A percentile compares a stretch with the other conserved stretches of the same genome.
Evolutionary conservation across 2,329 filamentous ascomycete species (phyloP).

Genomic region (Coccinonectria pachysandricola): DNA sequence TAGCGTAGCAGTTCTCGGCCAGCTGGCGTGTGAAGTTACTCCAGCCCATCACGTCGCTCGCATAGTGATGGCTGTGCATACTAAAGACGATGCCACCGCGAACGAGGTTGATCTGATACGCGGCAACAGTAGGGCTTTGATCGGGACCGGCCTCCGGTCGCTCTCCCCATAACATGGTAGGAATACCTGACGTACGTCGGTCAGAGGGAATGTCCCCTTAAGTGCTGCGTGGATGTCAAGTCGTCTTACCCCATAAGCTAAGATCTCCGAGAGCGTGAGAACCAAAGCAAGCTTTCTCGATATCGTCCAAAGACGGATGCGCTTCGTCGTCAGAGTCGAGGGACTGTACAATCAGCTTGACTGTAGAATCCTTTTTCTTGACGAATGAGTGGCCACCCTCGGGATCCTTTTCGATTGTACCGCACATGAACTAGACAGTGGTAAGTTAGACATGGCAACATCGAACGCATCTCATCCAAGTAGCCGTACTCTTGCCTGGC

Average conservation of each 20-base stretch:
- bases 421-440: slow-evolving; percentile 29
- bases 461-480: too few species aligned
- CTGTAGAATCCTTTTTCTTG: slow-evolving; percentile 24
- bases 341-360: slow-evolving; percentile 26
- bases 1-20: slow-evolving; percentile 31
- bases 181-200: too few species aligned
- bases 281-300: slow-evolving; percentile 26
- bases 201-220: too few species aligned
- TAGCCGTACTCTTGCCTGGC: slow-evolving; percentile 25
- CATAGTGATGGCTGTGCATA: slow-evolving; percentile 32
- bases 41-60: slow-evolving; percentile 34
- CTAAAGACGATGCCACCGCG: slow-evolving; percentile 30
- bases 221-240: too few species aligned
- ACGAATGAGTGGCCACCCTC: slow-evolving; percentile 26
- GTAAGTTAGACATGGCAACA: too few species aligned
- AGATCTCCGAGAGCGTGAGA: slow-evolving; percentile 23
- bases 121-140: slow-evolving; percentile 22
- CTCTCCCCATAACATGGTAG: slow-evolving; percentile 29
- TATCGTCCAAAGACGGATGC: slow-evolving; percentile 28
- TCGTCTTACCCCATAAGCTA: slow-evolving; percentile 22
- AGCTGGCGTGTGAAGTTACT: slow-evolving; percentile 27
- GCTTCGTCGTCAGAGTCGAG: slow-evolving; percentile 23
- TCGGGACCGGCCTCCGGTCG: slow-evolving; percentile 27
- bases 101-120: slow-evolving; percentile 32
- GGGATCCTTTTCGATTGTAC: slow-evolving; percentile 29